Evolutionary conservation across 2,329 filamentous ascomycete genomes (phyloP), one percentile per base, ranked within the genome.

Genomic region (Aureobasidium uvarum): DNA sequence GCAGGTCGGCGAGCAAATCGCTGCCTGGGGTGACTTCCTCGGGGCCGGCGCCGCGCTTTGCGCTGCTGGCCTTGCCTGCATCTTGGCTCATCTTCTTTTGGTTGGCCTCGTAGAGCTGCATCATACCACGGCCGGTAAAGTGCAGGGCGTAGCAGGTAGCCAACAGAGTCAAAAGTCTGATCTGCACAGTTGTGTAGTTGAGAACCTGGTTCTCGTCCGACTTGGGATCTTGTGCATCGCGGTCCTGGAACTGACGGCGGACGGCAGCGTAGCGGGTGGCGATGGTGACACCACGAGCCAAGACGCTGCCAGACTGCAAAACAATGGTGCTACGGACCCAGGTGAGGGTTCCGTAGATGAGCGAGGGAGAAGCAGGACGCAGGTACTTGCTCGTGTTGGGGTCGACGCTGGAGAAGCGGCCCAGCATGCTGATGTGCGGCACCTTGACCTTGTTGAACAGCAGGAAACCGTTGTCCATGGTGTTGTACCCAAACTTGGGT

Each of bases 161-260:
- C 10, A 93, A 79, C 3, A 92, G 81, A 1, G 90, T 89, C 25
- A 92, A 79, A 2, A 92, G 80, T 55, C 90, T 85, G 72, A 89
- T 84, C 74, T 92, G 89, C 8, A 92, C 89, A 86, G 91, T 92
- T 68, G 89, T 90, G 77, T 92, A 92, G 79, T 92, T 89, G 33
- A 92, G 80, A 1, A 92, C 90, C 71, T 89, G 87, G 73, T 87
- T 91, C 78, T 92, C 90, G 5, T 84, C 85, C 5, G 84, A 85
- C 67, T 83, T 80, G 45, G 79, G 80, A 43, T 83, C 80, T 33
- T 82, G 81, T 6, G 86, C 85, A 76, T 92, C 89, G 5, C 85
- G 84, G 70, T 92, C 89, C 74, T 90, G 87, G 80, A 92, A 92
- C 72, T 92, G 89, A n/a, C 88, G 83, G 58, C 89, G 84, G 5